Conservation (phyloP, 805 yeast species). For the Wickerhamiella siamensis region DNA sequence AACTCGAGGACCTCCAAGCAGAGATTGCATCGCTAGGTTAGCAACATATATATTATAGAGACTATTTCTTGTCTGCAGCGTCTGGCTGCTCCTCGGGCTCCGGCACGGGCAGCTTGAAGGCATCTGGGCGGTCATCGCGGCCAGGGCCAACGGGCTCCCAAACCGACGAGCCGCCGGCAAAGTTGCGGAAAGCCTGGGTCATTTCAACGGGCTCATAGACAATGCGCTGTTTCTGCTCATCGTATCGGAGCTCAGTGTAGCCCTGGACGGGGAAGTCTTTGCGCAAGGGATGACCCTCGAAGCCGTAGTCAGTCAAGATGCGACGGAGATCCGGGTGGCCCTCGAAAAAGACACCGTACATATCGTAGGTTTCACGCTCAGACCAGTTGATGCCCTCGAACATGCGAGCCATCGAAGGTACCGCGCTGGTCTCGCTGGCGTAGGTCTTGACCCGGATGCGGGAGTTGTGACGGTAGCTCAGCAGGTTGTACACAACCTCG, state of each 20-base stretch:
- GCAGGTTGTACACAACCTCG: constrained; percentile 72
- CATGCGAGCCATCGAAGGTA: constrained; percentile 60
- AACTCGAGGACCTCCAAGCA: constrained; percentile 34
- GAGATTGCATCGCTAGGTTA: constrained; percentile 16
- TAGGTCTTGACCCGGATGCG: constrained; percentile 81
- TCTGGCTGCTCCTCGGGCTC: constrained; percentile 50
- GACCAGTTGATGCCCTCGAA: constrained; percentile 80
- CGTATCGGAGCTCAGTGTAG: constrained; percentile 79
- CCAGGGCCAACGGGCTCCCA: constrained; percentile 92
- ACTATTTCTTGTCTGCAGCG: constrained; percentile 24
- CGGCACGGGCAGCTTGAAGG: constrained; percentile 71
- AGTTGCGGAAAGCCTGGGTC: constrained; percentile 86
- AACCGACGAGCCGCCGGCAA: constrained; percentile 72
- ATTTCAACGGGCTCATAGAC: constrained; percentile 82
- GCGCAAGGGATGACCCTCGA: constrained; percentile 82
- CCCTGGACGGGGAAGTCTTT: constrained; percentile 91
- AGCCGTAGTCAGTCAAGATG: constrained; percentile 83
- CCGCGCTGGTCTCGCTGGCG: constrained; percentile 69
- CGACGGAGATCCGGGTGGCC: constrained; percentile 83
- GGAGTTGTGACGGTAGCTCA: constrained; percentile 71
- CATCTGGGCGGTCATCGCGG: constrained; percentile 63
- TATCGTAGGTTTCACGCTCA: constrained; percentile 78
- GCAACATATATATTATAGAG: constrained; percentile 2
- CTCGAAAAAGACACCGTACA: constrained; percentile 77
- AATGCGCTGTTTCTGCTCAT: constrained; percentile 79